phyloP scores from a whole-genome alignment of 352 stramenopile genomes.

The Aphanomyces astaci region DNA sequence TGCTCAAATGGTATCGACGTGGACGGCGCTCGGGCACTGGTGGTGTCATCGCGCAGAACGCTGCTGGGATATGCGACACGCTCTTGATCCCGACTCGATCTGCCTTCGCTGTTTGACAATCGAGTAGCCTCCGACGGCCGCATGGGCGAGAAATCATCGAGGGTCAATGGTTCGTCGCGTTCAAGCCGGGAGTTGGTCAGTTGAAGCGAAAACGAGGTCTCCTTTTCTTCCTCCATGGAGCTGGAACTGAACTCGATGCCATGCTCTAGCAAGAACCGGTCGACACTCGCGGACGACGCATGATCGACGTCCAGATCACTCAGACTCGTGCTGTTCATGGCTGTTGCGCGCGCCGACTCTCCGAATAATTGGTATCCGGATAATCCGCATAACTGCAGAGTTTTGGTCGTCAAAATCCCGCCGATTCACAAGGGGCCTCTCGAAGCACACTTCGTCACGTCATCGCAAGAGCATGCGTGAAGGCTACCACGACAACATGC shows the following conservation, averaged over 20 bases:
- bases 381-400: not conserved
- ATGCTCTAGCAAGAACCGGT: slow-evolving; percentile 73
- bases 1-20: not conserved
- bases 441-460: no score
- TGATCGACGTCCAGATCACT: not conserved
- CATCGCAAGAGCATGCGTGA: no score
- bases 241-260: slow-evolving; percentile 32
- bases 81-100: not conserved
- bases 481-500: no score
- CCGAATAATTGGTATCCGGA: not conserved
- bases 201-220: not conserved
- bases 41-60: not conserved
- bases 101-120: not conserved
- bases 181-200: not conserved
- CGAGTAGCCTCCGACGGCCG: not conserved
- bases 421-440: no score
- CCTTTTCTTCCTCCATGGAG: not conserved
- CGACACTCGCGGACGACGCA: slow-evolving; percentile 47
- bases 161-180: not conserved
- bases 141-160: not conserved
- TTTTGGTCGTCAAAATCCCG: not conserved
- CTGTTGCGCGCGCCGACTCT: not conserved
- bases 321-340: not conserved
- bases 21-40: not conserved
- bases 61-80: not conserved